These are phyloP conservation scores for Skeletonema costatum DNA, from an alignment of 108 stramenopile species.

Conservation along the genomic window DNA sequence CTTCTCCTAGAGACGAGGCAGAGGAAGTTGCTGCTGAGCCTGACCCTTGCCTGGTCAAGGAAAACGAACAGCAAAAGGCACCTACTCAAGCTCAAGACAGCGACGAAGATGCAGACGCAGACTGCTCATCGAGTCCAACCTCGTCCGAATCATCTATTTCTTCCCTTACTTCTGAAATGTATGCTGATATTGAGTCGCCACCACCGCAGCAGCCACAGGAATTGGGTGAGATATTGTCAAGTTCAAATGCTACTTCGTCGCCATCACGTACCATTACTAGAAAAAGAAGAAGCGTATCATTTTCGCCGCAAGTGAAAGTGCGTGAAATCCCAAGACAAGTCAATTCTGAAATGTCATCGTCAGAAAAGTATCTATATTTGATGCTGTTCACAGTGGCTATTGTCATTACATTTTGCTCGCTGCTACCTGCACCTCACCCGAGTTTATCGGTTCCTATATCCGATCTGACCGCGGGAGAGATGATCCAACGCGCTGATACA, in stretches of 20 bases:
- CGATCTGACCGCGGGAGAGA: neutral
- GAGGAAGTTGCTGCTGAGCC: neutral
- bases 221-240: neutral
- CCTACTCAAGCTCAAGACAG: neutral
- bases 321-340: neutral
- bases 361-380: neutral
- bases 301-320: neutral
- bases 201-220: neutral
- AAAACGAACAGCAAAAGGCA: neutral
- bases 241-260: neutral
- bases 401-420: neutral
- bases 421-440: neutral
- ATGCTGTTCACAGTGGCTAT: neutral
- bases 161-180: neutral
- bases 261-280: neutral
- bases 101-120: neutral
- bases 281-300: neutral
- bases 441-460: neutral
- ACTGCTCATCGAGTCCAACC: neutral
- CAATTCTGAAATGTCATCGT: neutral
- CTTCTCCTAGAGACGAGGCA: neutral
- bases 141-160: neutral
- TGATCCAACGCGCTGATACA: neutral
- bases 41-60: neutral
- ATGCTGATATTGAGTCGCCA: neutral